Evolutionary conservation across 192 early-diverging fungal genomes (phyloP).

Genomic region (Entomortierella parvispora): DNA sequence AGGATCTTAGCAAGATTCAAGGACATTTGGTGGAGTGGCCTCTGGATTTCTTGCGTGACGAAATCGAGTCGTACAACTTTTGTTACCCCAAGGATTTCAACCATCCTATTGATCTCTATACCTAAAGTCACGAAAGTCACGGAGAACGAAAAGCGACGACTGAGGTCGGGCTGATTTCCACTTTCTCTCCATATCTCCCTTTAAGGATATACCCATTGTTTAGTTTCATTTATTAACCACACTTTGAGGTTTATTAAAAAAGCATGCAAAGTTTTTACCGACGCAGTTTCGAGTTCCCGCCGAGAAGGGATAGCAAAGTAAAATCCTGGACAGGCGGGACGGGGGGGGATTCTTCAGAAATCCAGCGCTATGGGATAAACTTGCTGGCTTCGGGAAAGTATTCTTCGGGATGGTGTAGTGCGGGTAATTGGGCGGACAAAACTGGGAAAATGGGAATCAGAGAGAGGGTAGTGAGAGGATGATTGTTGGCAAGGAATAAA

Average conservation of each 20-base stretch:
- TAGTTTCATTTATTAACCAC: no score
- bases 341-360: slow-evolving; percentile 20
- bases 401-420: slow-evolving; percentile 30
- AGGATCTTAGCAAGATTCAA: slow-evolving; percentile 49
- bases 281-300: slow-evolving; percentile 60
- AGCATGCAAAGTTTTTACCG: slow-evolving; percentile 63
- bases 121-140: slow-evolving; percentile 10
- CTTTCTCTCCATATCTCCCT: not conserved
- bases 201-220: not conserved
- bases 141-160: slow-evolving; percentile 1
- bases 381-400: slow-evolving; percentile 58
- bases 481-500: no score
- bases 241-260: no score
- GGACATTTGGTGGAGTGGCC: slow-evolving; percentile 68
- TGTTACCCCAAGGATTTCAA: slow-evolving; percentile 53
- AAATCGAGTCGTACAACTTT: slow-evolving; percentile 52
- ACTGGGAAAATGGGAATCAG: not conserved
- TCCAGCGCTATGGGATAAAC: slow-evolving; percentile 65
- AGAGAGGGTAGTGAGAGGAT: no score
- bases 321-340: slow-evolving; percentile 28
- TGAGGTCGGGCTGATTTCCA: not conserved
- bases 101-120: slow-evolving; percentile 51
- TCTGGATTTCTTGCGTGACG: slow-evolving; percentile 60
- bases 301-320: slow-evolving; percentile 57
- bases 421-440: slow-evolving; percentile 21